Evolutionary conservation across 2,329 filamentous ascomycete genomes (phyloP).

Genomic region (Penicillium nordicum): DNA sequence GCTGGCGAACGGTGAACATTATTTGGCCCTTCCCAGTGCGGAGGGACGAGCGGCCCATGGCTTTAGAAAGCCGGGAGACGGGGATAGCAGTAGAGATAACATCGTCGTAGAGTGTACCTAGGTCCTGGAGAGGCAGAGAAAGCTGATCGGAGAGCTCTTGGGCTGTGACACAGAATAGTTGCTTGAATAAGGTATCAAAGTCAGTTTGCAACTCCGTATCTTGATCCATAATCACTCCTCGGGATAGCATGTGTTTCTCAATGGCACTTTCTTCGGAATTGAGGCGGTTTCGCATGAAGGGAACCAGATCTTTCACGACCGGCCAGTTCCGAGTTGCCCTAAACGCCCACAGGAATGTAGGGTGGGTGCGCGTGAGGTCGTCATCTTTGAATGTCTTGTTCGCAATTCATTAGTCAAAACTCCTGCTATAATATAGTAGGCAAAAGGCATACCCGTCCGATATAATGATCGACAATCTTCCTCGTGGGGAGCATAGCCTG

Average conservation of each 20-base stretch:
- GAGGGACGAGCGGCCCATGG: constrained; percentile 27
- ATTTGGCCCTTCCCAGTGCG: constrained; percentile 66
- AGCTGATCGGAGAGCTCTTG: constrained; percentile 67
- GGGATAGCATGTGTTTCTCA: constrained; percentile 50
- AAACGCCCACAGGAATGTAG: constrained; percentile 84
- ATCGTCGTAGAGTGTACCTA: constrained; percentile 72
- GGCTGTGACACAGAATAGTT: constrained; percentile 78
- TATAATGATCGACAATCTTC: constrained; percentile 75
- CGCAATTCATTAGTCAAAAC: constrained; percentile 15
- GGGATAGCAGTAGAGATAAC: constrained; percentile 63
- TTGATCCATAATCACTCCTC: constrained; percentile 28
- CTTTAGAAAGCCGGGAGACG: constrained; percentile 27
- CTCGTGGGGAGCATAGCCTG: constrained; percentile 47
- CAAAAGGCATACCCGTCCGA: constrained; percentile 54
- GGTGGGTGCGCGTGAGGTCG: constrained; percentile 70
- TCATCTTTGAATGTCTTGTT: constrained; percentile 60
- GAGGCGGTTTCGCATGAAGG: constrained; percentile 71
- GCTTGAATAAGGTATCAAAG: constrained; percentile 74
- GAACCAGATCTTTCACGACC: constrained; percentile 64
- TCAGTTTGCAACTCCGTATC: constrained; percentile 60
- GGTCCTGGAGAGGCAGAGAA: constrained; percentile 58
- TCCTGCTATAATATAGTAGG: background rate
- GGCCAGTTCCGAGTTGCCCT: constrained; percentile 75
- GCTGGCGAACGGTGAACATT: constrained; percentile 70
- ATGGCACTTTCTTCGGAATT: constrained; percentile 47